Evolutionary conservation across 495 filamentous ascomycete genomes (phyloP).

Genomic region (Darksidea phi): DNA sequence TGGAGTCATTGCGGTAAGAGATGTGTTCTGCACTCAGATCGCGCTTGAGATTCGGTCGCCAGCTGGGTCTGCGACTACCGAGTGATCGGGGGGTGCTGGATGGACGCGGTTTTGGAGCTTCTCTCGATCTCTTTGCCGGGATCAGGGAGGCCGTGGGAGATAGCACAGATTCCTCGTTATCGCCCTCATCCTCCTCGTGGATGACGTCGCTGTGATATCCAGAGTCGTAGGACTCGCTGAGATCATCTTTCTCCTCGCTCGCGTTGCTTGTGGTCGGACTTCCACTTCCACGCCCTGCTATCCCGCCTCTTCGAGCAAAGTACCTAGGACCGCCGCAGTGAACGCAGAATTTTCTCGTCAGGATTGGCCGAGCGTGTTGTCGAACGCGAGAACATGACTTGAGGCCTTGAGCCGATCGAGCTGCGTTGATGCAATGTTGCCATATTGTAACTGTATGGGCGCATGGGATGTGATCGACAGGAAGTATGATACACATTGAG

Average conservation of each 20-base stretch:
- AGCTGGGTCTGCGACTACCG: constrained; percentile 14
- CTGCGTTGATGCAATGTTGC: constrained; percentile 24
- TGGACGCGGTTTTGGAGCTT: background rate
- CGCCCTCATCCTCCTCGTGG: constrained; percentile 16
- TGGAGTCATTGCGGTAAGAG: background rate
- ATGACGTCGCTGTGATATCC: constrained; percentile 27
- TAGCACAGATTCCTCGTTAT: background rate
- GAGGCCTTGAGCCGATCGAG: background rate
- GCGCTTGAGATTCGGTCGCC: constrained; percentile 22
- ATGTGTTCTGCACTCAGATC: background rate
- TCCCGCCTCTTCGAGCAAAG: constrained; percentile 19
- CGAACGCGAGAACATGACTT: constrained; percentile 15
- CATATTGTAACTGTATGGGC: constrained; percentile 24
- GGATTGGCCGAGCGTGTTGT: constrained; percentile 24
- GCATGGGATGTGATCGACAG: constrained; percentile 27
- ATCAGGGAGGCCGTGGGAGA: constrained; percentile 1
- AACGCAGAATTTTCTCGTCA: constrained; percentile 24
- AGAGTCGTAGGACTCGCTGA: constrained; percentile 13
- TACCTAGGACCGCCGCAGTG: constrained; percentile 21
- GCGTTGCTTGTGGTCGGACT: background rate
- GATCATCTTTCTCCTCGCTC: constrained; percentile 2
- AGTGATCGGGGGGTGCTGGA: background rate
- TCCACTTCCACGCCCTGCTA: constrained; percentile 12
- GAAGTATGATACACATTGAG: constrained; percentile 29
- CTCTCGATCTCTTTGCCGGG: background rate